A percentile compares a stretch with the other conserved stretches of the same genome.
These are phyloP conservation scores for Solanum chmielewskii DNA, from an alignment of 257 asterid genomes.

Conservation along the genomic window DNA sequence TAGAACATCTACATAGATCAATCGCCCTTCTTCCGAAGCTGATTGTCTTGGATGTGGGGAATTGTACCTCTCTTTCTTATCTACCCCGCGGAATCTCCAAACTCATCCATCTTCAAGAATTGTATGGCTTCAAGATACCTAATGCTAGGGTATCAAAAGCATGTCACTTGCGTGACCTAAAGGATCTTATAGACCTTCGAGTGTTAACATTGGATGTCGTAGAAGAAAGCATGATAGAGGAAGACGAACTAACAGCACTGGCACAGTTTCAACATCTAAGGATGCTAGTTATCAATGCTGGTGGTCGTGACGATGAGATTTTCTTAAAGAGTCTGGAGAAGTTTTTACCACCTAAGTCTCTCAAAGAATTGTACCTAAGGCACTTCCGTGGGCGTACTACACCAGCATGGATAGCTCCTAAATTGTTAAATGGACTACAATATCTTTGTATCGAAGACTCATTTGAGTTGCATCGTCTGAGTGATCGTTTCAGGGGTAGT, in stretches of 20 bases:
- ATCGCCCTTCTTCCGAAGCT: constrained; percentile 2
- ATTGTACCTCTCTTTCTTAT: constrained; percentile 2
- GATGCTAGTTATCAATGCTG: neutral
- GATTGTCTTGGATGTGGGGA: constrained; percentile 13
- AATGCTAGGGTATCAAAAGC: neutral
- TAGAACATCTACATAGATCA: neutral
- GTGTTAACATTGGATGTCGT: constrained; percentile 11
- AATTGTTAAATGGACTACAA: constrained; percentile 1
- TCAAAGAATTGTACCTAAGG: constrained; percentile 13
- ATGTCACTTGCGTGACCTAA: constrained; percentile 6
- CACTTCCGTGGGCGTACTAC: constrained; percentile 7
- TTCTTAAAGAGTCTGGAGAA: neutral
- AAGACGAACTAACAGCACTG: constrained; percentile 1
- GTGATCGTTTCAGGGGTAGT: neutral
- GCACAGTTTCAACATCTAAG: neutral
- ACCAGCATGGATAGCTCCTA: constrained; percentile 17
- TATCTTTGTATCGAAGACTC: constrained; percentile 18
- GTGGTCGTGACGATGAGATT: neutral
- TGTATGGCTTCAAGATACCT: constrained; percentile 15
- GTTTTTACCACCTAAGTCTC: neutral
- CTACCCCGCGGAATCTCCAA: constrained; percentile 10
- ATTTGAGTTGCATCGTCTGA: neutral
- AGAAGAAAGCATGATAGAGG: constrained; percentile 7
- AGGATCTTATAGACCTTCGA: constrained; percentile 4
- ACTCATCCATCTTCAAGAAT: constrained; percentile 13